Evolutionary conservation across 1,284 basidiomycete genomes (phyloP), one percentile per base, ranked within the genome.

Genomic region (Ustilago nuda): DNA sequence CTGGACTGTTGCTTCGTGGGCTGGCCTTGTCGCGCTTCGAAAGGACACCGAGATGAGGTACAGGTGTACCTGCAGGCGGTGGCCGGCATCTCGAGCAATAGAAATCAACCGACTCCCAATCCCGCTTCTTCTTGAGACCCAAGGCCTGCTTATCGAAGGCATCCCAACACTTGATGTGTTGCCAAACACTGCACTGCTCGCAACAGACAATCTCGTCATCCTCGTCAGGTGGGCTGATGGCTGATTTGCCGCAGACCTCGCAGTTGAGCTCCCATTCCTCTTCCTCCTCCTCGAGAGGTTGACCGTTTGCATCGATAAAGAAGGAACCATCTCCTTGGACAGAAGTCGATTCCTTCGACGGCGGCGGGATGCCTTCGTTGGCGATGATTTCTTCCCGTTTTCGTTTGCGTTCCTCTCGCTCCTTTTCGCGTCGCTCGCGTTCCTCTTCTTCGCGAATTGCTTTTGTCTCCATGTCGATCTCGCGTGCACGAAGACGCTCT

Each of bases 181-280:
- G 75, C 93, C 94, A 95, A 80, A 91, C 91, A 23, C 89, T 89
- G 85, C 93, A 95, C 50, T 87, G 83, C 39, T 92, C 92, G 82
- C 93, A 95, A 51, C 90, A 92, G 84, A 94, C 90, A 86, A 95
- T 89, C 11, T 92, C 90, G 36, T 88, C 87, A 27, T 90, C 91
- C 73, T 92, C 92, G 73, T 94, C 92, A 8, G 67, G 64, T 32
- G 78, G 78, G 82, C 94, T 94, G 62, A 90, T 87, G 9, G 92
- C 92, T 37, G 87, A 88, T 61, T 89, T 88, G 57, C 89, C 89
- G 83, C 93, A 95, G 23, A 95, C 88, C 81, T 95, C 93, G 84
- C 93, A 95, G 80, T 92, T 91, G 51, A 95, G 87, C 63, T 92
- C 90, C 94, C 94, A 95, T 68, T 92, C 90, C 57, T 91, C 91